Evolutionary conservation across 805 yeast genomes (phyloP), one percentile per base, ranked within the genome.

Genomic region (Ascoidea asiatica): DNA sequence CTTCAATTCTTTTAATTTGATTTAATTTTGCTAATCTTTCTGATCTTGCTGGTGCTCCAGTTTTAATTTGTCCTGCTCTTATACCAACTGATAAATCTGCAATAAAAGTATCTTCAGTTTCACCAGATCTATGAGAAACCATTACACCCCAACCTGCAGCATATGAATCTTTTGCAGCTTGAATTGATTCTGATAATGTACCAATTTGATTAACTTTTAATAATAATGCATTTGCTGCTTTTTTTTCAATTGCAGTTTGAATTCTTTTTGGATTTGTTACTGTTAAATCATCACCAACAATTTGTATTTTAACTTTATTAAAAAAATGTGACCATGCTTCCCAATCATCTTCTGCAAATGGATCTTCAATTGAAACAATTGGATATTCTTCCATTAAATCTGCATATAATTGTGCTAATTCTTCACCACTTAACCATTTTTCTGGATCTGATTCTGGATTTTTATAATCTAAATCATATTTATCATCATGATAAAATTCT

Each of bases 41-140:
- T 57, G 97, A 86, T 78, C 98, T 89, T 59, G 97, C 95, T 66
- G 97, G 97, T 66, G 98, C 97, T 81, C 98, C 98, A 58, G 97
- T 86, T 89, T 90, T 90, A 73, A 90, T 85, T 78, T 90, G 97
- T 68, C 97, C 98, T 56, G 95, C 61, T 81, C 97, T 87, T 69
- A 90, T 78, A 77, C 97, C 97, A 61, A 92, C 98, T 62, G 87
- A 75, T 66, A 90, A 79, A 72, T 90, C 97, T 64, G 98, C 97
- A 69, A 90, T 90, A 77, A 86, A 81, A 62, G 94, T 82, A 73
- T 92, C 98, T 77, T 92, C 98, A 57, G 97, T 89, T 79, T 90
- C 98, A 76, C 98, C 98, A 60, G 97, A 89, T 81, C 98, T 88
- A 87, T 90, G 98, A 63, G 97, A 89, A 62, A 92, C 97, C 97